phyloP scores from a whole-genome alignment of 139 green algal species.

The Dunaliella sp. region DNA sequence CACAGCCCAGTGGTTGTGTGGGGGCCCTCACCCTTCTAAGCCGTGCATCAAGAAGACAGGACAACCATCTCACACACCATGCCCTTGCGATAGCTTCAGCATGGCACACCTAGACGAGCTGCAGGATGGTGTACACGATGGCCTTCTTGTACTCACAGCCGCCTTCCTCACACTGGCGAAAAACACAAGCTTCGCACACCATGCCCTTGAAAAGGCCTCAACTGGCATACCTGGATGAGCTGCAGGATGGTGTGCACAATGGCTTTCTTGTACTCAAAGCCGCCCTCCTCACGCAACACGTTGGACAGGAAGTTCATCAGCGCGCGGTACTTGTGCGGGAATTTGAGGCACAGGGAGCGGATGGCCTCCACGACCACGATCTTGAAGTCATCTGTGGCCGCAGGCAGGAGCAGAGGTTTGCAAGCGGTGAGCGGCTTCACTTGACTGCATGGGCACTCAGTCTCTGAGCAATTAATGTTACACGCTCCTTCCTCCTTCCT shows the following conservation, averaged over 20 bases:
- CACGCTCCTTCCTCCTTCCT: too few species aligned
- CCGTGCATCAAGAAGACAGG: too few species aligned
- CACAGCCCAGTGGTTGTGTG: too few species aligned
- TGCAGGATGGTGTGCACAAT: slow-evolving; percentile 94
- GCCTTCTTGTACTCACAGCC: slow-evolving; percentile 99
- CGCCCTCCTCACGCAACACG: slow-evolving; percentile 74
- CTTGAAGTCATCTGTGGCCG: slow-evolving; percentile 97
- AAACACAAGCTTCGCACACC: too few species aligned
- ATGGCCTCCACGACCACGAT: slow-evolving; percentile 94
- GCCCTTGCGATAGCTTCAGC: too few species aligned
- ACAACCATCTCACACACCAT: too few species aligned
- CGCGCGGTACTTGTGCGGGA: slow-evolving; percentile 92
- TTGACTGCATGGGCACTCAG: too few species aligned
- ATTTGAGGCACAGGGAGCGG: slow-evolving; percentile 95
- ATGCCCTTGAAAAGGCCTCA: too few species aligned
- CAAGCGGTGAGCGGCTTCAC: too few species aligned
- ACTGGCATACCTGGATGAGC: slow-evolving; percentile 74
- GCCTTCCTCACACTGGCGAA: slow-evolving; percentile 73
- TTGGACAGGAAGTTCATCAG: slow-evolving; percentile 96
- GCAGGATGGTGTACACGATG: slow-evolving; percentile 94
- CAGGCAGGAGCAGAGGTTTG: too few species aligned
- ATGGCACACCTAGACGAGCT: slow-evolving; percentile 73
- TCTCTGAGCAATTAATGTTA: too few species aligned
- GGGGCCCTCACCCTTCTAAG: too few species aligned
- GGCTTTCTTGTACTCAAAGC: slow-evolving; percentile 98